Conservation (phyloP, 352 stramenopile genomes). For the Chrysophaeum taylorii region DNA sequence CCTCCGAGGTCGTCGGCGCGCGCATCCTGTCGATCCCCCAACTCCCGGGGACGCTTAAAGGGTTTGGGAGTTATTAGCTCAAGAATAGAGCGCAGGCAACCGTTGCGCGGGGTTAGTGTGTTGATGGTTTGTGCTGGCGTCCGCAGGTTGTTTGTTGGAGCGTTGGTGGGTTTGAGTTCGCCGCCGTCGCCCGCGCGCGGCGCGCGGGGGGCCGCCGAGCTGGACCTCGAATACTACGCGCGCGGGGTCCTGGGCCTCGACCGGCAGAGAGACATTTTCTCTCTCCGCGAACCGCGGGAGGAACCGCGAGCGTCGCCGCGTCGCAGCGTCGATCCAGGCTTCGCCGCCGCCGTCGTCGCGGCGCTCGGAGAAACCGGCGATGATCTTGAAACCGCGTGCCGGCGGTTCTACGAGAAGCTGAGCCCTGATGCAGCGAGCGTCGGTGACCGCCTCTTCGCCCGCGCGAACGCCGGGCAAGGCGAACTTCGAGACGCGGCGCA, state of each 20-base stretch:
- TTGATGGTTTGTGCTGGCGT: too few species aligned
- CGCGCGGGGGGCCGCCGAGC: constrained; percentile 6
- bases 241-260: neutral
- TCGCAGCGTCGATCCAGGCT: neutral
- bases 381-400: too few species aligned
- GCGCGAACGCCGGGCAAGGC: neutral
- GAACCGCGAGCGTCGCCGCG: neutral
- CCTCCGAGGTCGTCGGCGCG: neutral
- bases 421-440: neutral
- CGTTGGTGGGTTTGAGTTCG: too few species aligned
- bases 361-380: too few species aligned
- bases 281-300: neutral
- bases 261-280: neutral
- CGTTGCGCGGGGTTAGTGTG: too few species aligned
- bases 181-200: too few species aligned
- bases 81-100: too few species aligned
- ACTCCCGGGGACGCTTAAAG: too few species aligned
- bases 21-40: neutral
- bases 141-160: too few species aligned
- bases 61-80: too few species aligned
- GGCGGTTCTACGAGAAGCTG: too few species aligned
- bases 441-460: neutral
- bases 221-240: constrained; percentile 1
- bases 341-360: neutral
- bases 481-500: neutral